Conservation (phyloP, 2,329 filamentous ascomycete genomes). For the Waltergamsia citrina region DNA sequence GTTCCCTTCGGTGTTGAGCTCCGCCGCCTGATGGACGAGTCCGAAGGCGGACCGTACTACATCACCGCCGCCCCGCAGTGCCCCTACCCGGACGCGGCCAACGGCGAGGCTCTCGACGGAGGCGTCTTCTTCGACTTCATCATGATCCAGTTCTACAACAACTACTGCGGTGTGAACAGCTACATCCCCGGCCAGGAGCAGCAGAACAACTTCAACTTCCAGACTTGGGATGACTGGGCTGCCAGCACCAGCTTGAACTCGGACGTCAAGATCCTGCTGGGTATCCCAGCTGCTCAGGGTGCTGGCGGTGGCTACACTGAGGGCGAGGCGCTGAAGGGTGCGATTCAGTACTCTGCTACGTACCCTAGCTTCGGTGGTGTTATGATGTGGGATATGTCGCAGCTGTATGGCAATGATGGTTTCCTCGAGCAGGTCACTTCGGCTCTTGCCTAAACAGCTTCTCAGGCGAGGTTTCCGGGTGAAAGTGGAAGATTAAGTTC, state of each 20-base stretch:
- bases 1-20: conserved; percentile 50
- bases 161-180: conserved; percentile 49
- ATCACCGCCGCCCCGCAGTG: conserved; percentile 62
- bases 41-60: conserved; percentile 40
- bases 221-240: conserved; percentile 58
- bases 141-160: conserved; percentile 62
- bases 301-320: conserved; percentile 48
- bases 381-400: conserved; percentile 61
- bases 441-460: conserved; percentile 16
- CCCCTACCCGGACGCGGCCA: conserved; percentile 51
- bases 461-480: too few species aligned
- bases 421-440: conserved; percentile 37
- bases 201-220: conserved; percentile 51
- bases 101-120: conserved; percentile 44
- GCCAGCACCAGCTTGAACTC: conserved; percentile 45
- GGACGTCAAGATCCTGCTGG: conserved; percentile 51
- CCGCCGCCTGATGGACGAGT: conserved; percentile 39
- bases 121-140: conserved; percentile 50
- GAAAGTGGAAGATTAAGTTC: too few species aligned
- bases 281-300: conserved; percentile 44
- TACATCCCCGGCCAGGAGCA: conserved; percentile 32
- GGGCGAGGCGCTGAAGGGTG: conserved; percentile 31
- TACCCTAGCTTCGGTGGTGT: conserved; percentile 56
- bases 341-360: conserved; percentile 42
- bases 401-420: conserved; percentile 47